phyloP scores from a whole-genome alignment of 1,284 basidiomycete species.

The Vanrija sp. region DNA sequence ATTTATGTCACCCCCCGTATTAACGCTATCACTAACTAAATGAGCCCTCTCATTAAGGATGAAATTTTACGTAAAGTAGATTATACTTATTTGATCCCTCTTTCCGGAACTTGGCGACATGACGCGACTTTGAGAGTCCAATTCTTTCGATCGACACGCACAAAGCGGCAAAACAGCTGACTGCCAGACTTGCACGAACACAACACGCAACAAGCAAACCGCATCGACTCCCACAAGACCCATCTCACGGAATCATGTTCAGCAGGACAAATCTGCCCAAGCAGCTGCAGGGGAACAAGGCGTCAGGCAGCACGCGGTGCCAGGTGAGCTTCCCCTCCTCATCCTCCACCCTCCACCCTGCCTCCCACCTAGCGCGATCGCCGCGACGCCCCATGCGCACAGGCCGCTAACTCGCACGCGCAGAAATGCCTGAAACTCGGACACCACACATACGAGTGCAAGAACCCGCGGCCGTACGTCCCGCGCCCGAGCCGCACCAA shows the following conservation, averaged over 20 bases:
- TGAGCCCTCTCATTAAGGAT: no score
- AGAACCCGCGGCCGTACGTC: constrained; percentile 40
- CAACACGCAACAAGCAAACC: no score
- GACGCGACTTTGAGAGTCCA: no score
- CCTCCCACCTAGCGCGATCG: not conserved
- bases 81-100: no score
- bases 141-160: no score
- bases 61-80: no score
- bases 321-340: constrained; percentile 28
- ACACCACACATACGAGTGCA: constrained; percentile 50
- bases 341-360: not conserved
- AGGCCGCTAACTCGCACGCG: not conserved
- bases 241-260: constrained; percentile 22
- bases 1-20: no score
- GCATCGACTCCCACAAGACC: not conserved
- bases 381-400: not conserved
- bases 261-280: constrained; percentile 25
- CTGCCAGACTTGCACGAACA: no score
- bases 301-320: constrained; percentile 43
- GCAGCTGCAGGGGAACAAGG: constrained; percentile 35
- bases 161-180: no score
- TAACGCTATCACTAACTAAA: no score
- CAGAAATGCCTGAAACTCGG: constrained; percentile 46
- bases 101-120: no score
- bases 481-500: constrained; percentile 43